Base-by-base conservation (phyloP, 257 asterid genomes). In the Mentha longifolia region DNA sequence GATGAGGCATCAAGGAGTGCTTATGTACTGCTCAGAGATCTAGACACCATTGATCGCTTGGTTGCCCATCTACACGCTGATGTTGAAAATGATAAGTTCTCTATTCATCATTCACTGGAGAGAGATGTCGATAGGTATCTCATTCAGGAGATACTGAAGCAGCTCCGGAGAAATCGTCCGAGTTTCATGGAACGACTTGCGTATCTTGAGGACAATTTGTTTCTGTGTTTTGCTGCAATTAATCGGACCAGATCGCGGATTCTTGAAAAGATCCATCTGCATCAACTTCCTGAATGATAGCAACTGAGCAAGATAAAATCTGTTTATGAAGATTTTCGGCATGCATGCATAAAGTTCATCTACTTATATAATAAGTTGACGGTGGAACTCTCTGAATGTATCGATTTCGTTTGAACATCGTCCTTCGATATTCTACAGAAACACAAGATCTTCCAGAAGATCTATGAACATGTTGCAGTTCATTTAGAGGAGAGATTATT, bases 1-100 rank as follows among this genome's bases (percentile, higher is more conserved):
- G 90, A 87, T 78, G 90, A 87, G 72, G 96, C 96, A 50, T 82
- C 89, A 5, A 85, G 73, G 79, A 89, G 88, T 28, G 80, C 89
- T 59, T 89, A 81, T 65, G 85, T 82, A 72, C 92, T 92, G 46
- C 90, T 77, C 67, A 84, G 84, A 60, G 86, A 92, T 69, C 81
- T 92, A 1, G 96, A 88, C 74, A 89, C 96, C 58, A 85, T 88
- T 14, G 89, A 85, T 78, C 77, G 95, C 30, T 77, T 92, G 33
- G 96, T 88, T 63, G 82, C 78, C 19, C 94, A 86, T 55, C 68
- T 92, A 46, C 78, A 77, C 60, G 66, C 82, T 46, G 84, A 74
- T 17, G 79, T 92, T 66, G 92, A 85, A 75, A 75, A 80, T 16
- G 92, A 89, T 68, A 86, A 82, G 82, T 68, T 37, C 15, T 75